phyloP scores from a whole-genome alignment of 2,329 filamentous ascomycete genomes.

The Nemania abortiva region DNA sequence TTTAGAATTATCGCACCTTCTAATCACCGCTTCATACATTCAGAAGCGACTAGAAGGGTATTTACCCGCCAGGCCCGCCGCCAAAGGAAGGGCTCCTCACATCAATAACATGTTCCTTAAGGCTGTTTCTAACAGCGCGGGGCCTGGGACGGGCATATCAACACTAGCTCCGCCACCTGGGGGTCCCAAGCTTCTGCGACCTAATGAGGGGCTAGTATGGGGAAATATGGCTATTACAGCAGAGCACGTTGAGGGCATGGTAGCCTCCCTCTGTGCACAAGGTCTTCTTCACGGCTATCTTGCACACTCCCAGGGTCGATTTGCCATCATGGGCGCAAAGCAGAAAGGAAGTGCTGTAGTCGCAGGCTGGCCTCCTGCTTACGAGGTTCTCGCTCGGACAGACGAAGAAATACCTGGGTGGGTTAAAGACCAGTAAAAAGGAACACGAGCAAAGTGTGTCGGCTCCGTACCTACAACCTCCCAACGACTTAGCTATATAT shows the following conservation, averaged over 20 bases:
- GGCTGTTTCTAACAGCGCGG: slow-evolving; percentile 61
- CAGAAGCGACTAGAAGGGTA: slow-evolving; percentile 74
- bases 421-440: slow-evolving; percentile 42
- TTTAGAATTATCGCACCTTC: slow-evolving; percentile 77
- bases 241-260: slow-evolving; percentile 79
- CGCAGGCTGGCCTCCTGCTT: slow-evolving; percentile 82
- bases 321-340: slow-evolving; percentile 85
- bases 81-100: slow-evolving; percentile 55
- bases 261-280: slow-evolving; percentile 82
- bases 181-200: slow-evolving; percentile 61
- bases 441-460: not conserved
- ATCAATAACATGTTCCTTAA: slow-evolving; percentile 65
- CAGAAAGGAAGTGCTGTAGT: slow-evolving; percentile 71
- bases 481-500: slow-evolving; percentile 13
- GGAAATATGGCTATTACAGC: slow-evolving; percentile 71
- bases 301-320: slow-evolving; percentile 78
- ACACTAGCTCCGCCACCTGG: slow-evolving; percentile 63
- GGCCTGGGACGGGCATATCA: slow-evolving; percentile 48
- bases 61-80: slow-evolving; percentile 55
- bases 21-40: slow-evolving; percentile 71
- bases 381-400: slow-evolving; percentile 73
- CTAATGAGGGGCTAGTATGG: slow-evolving; percentile 71
- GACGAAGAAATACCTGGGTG: slow-evolving; percentile 61
- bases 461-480: not conserved
- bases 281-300: slow-evolving; percentile 87